phyloP scores from a whole-genome alignment of 768 basidiomycete species.

The Lactarius evosmus region DNA sequence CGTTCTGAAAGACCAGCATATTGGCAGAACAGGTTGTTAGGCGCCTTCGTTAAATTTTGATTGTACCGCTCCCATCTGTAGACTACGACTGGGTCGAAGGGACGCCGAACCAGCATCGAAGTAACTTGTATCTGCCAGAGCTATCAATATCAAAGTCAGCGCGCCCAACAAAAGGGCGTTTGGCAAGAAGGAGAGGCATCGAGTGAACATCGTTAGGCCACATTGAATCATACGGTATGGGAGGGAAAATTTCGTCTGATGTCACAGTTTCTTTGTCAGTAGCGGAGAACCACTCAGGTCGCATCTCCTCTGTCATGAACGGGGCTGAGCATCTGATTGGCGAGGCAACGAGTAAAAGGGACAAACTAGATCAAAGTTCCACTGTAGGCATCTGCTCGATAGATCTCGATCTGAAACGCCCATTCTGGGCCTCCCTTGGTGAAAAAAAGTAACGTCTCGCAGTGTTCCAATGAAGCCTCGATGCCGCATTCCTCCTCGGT shows the following conservation, averaged over 20 bases:
- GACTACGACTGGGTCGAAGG: slow-evolving; percentile 9
- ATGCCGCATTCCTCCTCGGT: slow-evolving; percentile 82
- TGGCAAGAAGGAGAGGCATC: slow-evolving; percentile 57
- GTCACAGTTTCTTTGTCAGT: slow-evolving; percentile 9
- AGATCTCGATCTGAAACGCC: slow-evolving; percentile 73
- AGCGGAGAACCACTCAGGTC: slow-evolving; percentile 71
- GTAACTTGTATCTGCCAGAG: slow-evolving; percentile 18
- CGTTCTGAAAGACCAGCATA: slow-evolving; percentile 30
- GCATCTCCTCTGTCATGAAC: slow-evolving; percentile 82
- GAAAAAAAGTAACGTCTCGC: slow-evolving; percentile 64
- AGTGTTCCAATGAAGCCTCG: slow-evolving; percentile 56
- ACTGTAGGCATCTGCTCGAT: slow-evolving; percentile 55
- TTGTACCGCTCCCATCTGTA: background rate
- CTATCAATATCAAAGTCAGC: slow-evolving; percentile 39
- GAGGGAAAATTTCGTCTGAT: slow-evolving; percentile 27
- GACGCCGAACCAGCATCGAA: slow-evolving; percentile 27
- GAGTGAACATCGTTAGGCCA: slow-evolving; percentile 65
- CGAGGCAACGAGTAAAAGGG: slow-evolving; percentile 2
- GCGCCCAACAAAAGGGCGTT: slow-evolving; percentile 46
- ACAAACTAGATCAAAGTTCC: slow-evolving; percentile 67
- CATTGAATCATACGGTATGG: slow-evolving; percentile 61
- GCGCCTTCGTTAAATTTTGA: background rate
- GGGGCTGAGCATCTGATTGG: background rate
- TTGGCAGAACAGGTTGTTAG: background rate
- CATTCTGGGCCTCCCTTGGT: slow-evolving; percentile 46